Evolutionary conservation across 495 filamentous ascomycete species (phyloP).

Genomic region (Neurospora tetrasperma): DNA sequence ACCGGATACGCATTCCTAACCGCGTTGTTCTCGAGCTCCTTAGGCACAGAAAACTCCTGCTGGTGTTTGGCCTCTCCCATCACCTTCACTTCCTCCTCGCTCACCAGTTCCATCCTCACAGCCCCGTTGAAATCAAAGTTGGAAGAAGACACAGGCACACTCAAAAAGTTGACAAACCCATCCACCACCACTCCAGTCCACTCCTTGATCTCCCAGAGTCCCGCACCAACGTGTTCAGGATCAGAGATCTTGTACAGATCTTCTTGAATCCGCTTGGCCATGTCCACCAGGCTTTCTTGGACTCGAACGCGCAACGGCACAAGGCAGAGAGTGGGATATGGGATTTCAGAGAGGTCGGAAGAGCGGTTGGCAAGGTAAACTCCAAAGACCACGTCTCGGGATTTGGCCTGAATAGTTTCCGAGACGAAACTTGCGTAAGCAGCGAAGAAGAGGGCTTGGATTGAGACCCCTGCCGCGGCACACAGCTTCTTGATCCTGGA

Average conservation of each 20-base stretch:
- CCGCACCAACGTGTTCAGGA: constrained; percentile 23
- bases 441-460: constrained; percentile 36
- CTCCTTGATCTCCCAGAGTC: constrained; percentile 38
- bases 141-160: constrained; percentile 15
- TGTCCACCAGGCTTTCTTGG: constrained; percentile 1
- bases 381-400: constrained; percentile 27
- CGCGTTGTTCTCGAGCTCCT: constrained; percentile 11
- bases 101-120: background rate
- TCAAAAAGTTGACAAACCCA: constrained; percentile 49
- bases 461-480: constrained; percentile 21
- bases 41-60: background rate
- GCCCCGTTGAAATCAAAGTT: background rate
- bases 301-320: constrained; percentile 28
- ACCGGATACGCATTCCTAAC: constrained; percentile 26
- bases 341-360: constrained; percentile 1
- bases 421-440: constrained; percentile 23
- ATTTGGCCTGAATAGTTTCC: background rate
- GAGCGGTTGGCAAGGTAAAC: constrained; percentile 37
- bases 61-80: background rate
- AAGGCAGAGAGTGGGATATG: constrained; percentile 32
- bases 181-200: constrained; percentile 39
- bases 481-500: constrained; percentile 8
- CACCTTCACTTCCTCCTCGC: background rate
- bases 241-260: constrained; percentile 31
- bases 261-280: constrained; percentile 28